phyloP scores from a whole-genome alignment of 345 rosid species.

The Passiflora organensis region DNA sequence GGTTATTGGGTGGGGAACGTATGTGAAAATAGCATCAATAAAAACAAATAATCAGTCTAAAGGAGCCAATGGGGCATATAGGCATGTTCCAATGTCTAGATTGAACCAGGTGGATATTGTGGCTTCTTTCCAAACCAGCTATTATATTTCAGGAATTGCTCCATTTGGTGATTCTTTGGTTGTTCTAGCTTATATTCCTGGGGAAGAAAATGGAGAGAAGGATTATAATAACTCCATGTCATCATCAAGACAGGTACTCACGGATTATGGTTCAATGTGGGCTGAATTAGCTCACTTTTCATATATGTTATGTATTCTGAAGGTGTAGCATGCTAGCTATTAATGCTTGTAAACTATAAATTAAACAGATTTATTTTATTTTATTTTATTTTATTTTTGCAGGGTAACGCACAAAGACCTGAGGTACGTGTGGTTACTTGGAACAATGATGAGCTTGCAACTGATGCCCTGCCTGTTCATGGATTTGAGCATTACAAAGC shows the following conservation, averaged over 20 bases:
- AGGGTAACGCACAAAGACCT: conserved; percentile 98
- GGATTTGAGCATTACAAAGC: conserved; percentile 99
- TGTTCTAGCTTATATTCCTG: conserved; percentile 85
- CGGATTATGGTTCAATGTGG: neutral
- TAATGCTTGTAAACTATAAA: neutral
- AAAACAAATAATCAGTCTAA: conserved; percentile 45
- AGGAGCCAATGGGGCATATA: conserved; percentile 63
- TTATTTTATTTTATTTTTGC: conserved; percentile 27
- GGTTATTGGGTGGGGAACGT: conserved; percentile 98
- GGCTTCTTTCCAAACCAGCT: conserved; percentile 97
- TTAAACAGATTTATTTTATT: no score
- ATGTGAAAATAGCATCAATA: conserved; percentile 88
- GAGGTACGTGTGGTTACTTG: conserved; percentile 89
- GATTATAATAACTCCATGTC: conserved; percentile 61
- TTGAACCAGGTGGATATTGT: conserved; percentile 87
- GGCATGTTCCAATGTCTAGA: conserved; percentile 46
- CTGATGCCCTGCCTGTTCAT: conserved; percentile 93
- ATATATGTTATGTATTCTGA: neutral
- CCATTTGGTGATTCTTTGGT: conserved; percentile 99
- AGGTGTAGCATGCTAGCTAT: neutral
- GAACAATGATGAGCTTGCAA: conserved; percentile 96
- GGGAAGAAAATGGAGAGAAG: conserved; percentile 77
- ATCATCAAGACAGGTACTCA: conserved; percentile 78
- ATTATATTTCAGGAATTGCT: conserved; percentile 97
- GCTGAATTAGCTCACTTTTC: neutral